Evolutionary conservation across 345 rosid species (phyloP), one percentile per base, ranked within the genome.

Genomic region (Cardiospermum halicacabum): DNA sequence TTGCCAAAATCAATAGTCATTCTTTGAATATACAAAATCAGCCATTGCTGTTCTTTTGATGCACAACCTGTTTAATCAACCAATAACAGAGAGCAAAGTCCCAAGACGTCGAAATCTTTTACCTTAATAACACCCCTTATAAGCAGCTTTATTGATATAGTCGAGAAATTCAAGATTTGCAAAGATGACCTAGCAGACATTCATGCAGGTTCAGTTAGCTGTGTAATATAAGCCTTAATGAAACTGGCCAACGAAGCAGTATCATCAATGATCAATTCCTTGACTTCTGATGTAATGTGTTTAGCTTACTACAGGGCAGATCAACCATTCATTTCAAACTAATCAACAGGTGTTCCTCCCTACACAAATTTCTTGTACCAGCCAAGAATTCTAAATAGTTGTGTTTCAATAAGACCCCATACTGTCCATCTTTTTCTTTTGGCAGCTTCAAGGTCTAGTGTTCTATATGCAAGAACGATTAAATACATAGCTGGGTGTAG

Each of bases 401-500:
- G 75, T 55, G 76, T 69, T 55, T 74, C 85, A 40, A 79, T 21
- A 27, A 79, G 49, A 58, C 71, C 70, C 74, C 80, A 75, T 25
- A 81, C 24, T 15, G 84, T 68, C 74, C 60, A 68, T 72, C 86
- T 90, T 73, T 77, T 84, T 80, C 84, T 82, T 74, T 77, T 86
- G 43, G 82, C 82, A 64, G 83, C 89, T 87, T 93, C 97, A 70
- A 93, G 80, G 80, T 93, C 99, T 53, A 90, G 84, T 47, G 97
- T 86, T 79, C 97, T 81, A 74, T 90, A 93, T 18, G 96, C 99
- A 62, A 90, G 81, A 51, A 91, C 84, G 74, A 90, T 72, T 72
- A 93, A 77, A 79, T 93, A 90, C 71, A 93, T 77, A 11, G 94
- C 91, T 13, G 98, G 97, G 75, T 93, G 97, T 53, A 93, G 94